phyloP scores from a whole-genome alignment of 148 eudicot species.

The Arbutus unedo region DNA sequence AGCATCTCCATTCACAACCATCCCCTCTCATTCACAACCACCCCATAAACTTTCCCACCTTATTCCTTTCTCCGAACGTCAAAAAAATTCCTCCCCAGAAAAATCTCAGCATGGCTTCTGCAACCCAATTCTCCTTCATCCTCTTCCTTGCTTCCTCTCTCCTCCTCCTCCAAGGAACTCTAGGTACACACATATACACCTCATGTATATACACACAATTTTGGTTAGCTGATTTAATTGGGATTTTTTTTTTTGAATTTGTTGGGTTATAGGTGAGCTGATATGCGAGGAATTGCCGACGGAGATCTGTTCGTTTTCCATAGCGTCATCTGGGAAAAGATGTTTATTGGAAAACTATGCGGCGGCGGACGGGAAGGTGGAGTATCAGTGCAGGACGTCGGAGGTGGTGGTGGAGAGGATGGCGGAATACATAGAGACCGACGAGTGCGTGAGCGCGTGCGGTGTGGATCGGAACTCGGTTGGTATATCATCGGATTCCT shows the following conservation, averaged over 20 bases:
- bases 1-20: neutral
- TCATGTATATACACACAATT: neutral
- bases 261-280: conserved; percentile 43
- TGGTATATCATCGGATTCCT: conserved; percentile 68
- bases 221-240: neutral
- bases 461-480: conserved; percentile 61
- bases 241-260: neutral
- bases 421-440: conserved; percentile 66
- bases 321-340: conserved; percentile 72
- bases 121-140: conserved; percentile 36
- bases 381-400: conserved; percentile 66
- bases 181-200: conserved; percentile 32
- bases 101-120: conserved; percentile 26
- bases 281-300: conserved; percentile 66
- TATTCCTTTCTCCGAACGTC: neutral
- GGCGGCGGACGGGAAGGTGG: conserved; percentile 30
- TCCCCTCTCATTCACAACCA: neutral
- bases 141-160: conserved; percentile 53
- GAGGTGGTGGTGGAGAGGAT: conserved; percentile 64
- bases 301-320: conserved; percentile 52
- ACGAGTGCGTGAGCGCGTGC: conserved; percentile 58
- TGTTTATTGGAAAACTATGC: conserved; percentile 59
- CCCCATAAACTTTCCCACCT: neutral
- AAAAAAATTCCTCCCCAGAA: neutral
- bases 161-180: conserved; percentile 44